A percentile compares a stretch with the other conserved stretches of the same genome.
phyloP scores from a whole-genome alignment of 352 stramenopile genomes.

The Blastocystis hominis region DNA sequence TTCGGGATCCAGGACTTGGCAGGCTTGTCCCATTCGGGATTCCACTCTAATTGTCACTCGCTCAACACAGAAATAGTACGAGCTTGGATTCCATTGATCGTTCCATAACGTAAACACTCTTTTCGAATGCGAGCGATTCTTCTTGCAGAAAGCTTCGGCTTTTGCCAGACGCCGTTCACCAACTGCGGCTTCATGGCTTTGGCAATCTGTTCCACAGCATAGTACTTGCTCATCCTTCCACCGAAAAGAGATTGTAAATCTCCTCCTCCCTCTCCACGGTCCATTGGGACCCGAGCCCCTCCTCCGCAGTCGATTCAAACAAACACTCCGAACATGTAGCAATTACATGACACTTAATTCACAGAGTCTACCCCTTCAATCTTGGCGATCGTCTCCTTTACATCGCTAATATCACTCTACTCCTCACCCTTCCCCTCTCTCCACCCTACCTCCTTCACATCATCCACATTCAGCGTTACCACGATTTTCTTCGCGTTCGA shows the following conservation, averaged over 20 bases:
- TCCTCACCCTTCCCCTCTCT: neutral
- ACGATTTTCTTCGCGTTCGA: conserved; percentile 1
- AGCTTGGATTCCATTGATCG: conserved; percentile 35
- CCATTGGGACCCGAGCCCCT: too few relatives aligned
- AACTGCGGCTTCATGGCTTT: conserved; percentile 50
- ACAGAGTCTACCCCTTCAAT: neutral
- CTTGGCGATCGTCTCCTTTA: neutral
- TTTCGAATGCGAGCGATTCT: conserved; percentile 43
- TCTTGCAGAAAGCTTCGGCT: conserved; percentile 46
- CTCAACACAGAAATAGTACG: neutral
- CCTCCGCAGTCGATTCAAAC: too few relatives aligned
- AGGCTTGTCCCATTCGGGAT: conserved; percentile 55
- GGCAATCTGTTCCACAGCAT: conserved; percentile 39
- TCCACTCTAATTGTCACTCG: neutral
- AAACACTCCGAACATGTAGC: neutral
- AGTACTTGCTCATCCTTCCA: conserved; percentile 47
- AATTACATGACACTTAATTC: neutral
- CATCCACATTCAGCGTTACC: neutral
- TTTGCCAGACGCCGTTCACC: conserved; percentile 50
- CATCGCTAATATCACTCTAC: neutral
- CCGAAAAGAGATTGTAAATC: neutral
- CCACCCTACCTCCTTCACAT: conserved; percentile 3
- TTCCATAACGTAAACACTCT: conserved; percentile 51
- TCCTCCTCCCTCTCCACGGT: too few relatives aligned
- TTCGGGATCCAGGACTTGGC: conserved; percentile 28